These are phyloP conservation scores for Hibiscus syriacus DNA, from an alignment of 345 rosid species.

Conservation along the genomic window DNA sequence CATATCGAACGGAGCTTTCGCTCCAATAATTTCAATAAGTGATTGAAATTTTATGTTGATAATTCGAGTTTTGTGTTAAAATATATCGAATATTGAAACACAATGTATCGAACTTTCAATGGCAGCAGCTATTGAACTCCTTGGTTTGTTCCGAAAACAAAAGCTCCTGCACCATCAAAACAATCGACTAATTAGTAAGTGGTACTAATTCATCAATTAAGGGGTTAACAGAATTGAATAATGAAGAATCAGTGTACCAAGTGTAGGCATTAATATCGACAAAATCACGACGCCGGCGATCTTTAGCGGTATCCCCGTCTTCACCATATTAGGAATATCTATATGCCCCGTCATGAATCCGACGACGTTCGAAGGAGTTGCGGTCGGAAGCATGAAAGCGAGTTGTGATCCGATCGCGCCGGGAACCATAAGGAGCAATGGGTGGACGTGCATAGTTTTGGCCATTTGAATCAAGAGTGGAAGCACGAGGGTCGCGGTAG, in stretches of 20 bases:
- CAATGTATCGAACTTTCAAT: no score
- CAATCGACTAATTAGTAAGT: no score
- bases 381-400: constrained; percentile 74
- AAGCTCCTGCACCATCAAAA: no score
- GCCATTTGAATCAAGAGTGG: constrained; percentile 81
- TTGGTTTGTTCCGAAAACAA: constrained; percentile 37
- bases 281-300: constrained; percentile 38
- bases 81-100: no score
- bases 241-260: no score
- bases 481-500: constrained; percentile 68
- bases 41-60: no score
- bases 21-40: no score
- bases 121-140: constrained; percentile 20
- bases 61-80: no score
- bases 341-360: constrained; percentile 87
- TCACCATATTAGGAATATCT: constrained; percentile 66
- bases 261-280: constrained; percentile 70
- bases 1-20: no score
- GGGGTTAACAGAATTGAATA: no score
- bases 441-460: constrained; percentile 60
- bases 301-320: constrained; percentile 78
- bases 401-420: constrained; percentile 84
- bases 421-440: constrained; percentile 66
- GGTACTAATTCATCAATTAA: no score
- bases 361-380: constrained; percentile 74